Evolutionary conservation across 202 grass and related monocot species (phyloP), one percentile per base, ranked within the genome.

Genomic region (Zizania palustris): DNA sequence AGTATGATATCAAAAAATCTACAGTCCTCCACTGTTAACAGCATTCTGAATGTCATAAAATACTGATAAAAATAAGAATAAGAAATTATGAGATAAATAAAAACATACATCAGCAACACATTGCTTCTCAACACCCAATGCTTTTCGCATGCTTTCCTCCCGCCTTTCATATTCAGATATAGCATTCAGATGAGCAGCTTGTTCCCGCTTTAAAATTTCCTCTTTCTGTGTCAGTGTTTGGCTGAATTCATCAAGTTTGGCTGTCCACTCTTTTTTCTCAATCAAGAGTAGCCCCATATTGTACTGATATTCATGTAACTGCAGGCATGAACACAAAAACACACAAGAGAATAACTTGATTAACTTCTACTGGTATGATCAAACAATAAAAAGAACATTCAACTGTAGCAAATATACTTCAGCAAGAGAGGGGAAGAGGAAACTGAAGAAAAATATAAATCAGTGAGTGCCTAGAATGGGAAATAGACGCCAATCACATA

Each of bases 241-340:
- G 53, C 74, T 90, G 46, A 92, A 18, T 75, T 95, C 96, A 53
- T 90, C 89, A n/a, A 87, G 40, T 73, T 92, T 98, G 75, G 73
- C 55, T 67, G 72, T 39, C 87, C 91, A 95, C 16, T 95, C 91
- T 73, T 98, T 98, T 76, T 98, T 98, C 74, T 98, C 96, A 65
- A 98, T 94, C 54, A 98, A 82, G 45, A 98, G 77, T 36, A 98
- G 74, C 3, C 96, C 96, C 96, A 98, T 92, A 60, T 90, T 98
- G 63, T 98, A 95, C 63, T 95, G 91, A 35, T 98, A 98, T 62
- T 90, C 91, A 67, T 92, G 91, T 70, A 98, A 80, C 95, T 98
- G 80, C 74, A 90, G 9, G 82, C 43, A 81, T 9, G 35, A 6
- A 65, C 33, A 81, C 8, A 6, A 63, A 71, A 39, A 71, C 46